phyloP scores from a whole-genome alignment of 345 rosid species.

The Rhodomyrtus tomentosa region DNA sequence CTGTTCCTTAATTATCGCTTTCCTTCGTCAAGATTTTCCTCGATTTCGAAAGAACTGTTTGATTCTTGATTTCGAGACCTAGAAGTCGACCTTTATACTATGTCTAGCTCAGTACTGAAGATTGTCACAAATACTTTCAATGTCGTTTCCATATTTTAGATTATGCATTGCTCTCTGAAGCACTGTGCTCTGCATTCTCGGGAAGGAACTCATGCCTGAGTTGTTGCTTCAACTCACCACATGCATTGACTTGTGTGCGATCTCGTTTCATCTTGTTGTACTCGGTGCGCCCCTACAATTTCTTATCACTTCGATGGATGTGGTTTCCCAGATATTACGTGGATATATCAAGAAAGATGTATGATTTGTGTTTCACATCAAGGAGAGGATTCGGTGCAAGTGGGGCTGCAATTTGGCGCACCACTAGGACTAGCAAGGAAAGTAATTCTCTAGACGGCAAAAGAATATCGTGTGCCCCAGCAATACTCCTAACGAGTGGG shows the following conservation, averaged over 20 bases:
- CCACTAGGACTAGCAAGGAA: too few species aligned
- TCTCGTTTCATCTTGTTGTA: background rate
- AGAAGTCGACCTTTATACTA: background rate
- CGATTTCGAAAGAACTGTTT: background rate
- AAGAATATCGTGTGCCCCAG: too few species aligned
- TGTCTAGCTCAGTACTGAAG: background rate
- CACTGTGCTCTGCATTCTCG: background rate
- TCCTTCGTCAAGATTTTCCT: background rate
- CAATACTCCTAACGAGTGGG: too few species aligned
- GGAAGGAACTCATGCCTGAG: background rate
- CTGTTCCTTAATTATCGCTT: background rate
- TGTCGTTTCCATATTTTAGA: background rate
- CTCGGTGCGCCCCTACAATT: background rate
- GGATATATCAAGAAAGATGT: too few species aligned
- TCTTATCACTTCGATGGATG: background rate
- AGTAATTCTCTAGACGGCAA: too few species aligned
- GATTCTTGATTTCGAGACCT: background rate
- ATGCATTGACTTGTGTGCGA: background rate
- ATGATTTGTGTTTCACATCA: too few species aligned
- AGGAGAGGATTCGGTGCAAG: too few species aligned
- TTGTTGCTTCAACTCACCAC: background rate
- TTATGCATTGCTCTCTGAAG: background rate
- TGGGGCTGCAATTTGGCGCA: too few species aligned
- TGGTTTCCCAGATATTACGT: too few species aligned
- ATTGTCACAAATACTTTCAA: background rate